Base-by-base conservation (phyloP, 306 rosid species). In the Trifolium repens region DNA sequence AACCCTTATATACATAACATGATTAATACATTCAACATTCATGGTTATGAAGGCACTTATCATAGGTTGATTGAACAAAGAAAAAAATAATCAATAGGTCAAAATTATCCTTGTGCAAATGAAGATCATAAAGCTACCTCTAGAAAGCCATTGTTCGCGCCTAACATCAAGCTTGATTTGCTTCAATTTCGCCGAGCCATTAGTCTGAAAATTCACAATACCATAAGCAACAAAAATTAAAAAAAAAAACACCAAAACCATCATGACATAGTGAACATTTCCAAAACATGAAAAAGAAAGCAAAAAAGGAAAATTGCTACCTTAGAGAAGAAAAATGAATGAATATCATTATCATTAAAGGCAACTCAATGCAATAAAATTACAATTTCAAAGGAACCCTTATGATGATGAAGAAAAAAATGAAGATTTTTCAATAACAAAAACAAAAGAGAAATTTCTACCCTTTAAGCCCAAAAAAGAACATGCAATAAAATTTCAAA, bases 111-210 rank as follows among this genome's bases (percentile, higher is more conserved):
- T 24, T 0, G 46, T 16, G 54, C 58, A 54, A 67, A 40, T 52
- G 69, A 35, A 79, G 57, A 75, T 44, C 44, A 70, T 10, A 65
- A 19, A 42, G 14, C 55, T 68, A 88, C 93, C 88, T 80, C 84
- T 82, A 69, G 90, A 86, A 73, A 88, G 93, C 88, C 90, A 88
- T 79, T 88, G 93, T 46, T 88, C 89, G 3, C 89, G 90, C 72
- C 90, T 82, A 84, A 86, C 93, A 47, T 88, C 93, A 81, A 86
- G 86, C 86, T 88, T 88, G 74, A 83, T 82, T 81, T 84, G 93
- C 86, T 86, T 88, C 90, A 88, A 52, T 84, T 86, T 88, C 8
- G 88, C 91, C 27, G 84, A 50, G 77, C 88, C 72, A 75, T 84
- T 85, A 24, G 80, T 64, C 92, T 88, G 82, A 49, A 40, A 40